Conservation (phyloP, 2,329 filamentous ascomycete genomes). For the Cladosporium halotolerans region DNA sequence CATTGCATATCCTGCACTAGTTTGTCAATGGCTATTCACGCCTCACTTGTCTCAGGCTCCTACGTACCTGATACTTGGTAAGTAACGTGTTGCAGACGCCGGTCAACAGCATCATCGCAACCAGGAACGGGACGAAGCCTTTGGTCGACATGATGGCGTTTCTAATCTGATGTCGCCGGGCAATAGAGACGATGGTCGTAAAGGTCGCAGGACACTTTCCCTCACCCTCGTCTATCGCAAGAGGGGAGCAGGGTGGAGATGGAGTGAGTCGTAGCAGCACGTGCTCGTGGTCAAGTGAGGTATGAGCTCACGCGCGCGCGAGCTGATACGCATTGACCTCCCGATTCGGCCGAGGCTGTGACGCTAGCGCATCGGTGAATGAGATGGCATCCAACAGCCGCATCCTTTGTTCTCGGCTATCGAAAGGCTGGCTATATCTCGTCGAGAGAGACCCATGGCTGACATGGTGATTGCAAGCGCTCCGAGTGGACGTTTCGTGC, state of each 20-base stretch:
- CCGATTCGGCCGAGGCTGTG: slow-evolving; percentile 3
- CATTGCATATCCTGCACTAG: slow-evolving; percentile 81
- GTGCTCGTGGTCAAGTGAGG: slow-evolving; percentile 6
- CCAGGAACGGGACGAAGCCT: slow-evolving; percentile 72
- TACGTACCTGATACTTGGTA: slow-evolving; percentile 83
- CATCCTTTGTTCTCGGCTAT: background rate
- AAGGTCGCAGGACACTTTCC: background rate
- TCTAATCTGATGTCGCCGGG: too few species aligned
- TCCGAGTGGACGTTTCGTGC: too few species aligned
- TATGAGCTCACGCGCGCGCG: slow-evolving; percentile 6
- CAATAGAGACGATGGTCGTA: too few species aligned
- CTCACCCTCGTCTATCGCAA: background rate
- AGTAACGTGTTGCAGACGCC: slow-evolving; percentile 95
- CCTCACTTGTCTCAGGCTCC: slow-evolving; percentile 5
- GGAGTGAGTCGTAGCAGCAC: slow-evolving; percentile 1
- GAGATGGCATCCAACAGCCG: background rate
- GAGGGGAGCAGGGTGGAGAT: background rate
- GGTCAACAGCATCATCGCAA: slow-evolving; percentile 93
- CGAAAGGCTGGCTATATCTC: background rate
- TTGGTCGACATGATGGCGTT: slow-evolving; percentile 53
- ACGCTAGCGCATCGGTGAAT: background rate
- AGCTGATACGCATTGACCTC: slow-evolving; percentile 5
- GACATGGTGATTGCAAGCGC: too few species aligned
- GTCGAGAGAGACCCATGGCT: too few species aligned
- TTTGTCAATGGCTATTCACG: slow-evolving; percentile 15